Percentiles rank a stretch among this genome's conserved stretches.
Conservation (phyloP, 164 flowering plant species). For the Cinnamomum chago region DNA sequence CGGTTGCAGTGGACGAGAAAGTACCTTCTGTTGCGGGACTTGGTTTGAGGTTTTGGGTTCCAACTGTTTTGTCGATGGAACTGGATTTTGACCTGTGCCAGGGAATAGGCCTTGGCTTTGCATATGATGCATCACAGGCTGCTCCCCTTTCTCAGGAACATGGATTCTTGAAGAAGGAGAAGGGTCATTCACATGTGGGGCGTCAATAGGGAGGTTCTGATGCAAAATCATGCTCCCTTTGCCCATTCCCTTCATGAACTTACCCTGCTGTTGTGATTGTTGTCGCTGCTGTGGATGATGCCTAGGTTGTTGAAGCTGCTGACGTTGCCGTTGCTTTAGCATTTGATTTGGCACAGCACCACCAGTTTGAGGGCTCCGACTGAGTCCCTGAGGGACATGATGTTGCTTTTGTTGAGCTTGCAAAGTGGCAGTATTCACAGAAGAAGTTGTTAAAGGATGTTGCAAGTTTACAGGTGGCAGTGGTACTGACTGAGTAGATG, state of each 20-base stretch:
- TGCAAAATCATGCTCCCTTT: constrained; percentile 56
- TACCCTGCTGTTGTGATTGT: constrained; percentile 51
- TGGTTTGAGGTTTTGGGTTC: constrained; percentile 41
- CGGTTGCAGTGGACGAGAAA: constrained; percentile 33
- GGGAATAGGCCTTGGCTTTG: constrained; percentile 49
- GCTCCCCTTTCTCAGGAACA: constrained; percentile 60
- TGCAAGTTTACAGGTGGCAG: constrained; percentile 32
- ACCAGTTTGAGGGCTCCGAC: constrained; percentile 44
- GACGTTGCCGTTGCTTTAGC: constrained; percentile 59
- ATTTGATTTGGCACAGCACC: constrained; percentile 43
- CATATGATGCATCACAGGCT: constrained; percentile 38
- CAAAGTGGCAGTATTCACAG: constrained; percentile 43
- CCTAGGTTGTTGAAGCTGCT: constrained; percentile 47
- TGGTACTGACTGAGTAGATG: constrained; percentile 38
- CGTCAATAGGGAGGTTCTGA: constrained; percentile 50
- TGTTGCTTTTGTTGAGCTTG: constrained; percentile 61
- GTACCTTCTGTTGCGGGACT: constrained; percentile 46
- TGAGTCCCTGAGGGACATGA: constrained; percentile 44
- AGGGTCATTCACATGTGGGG: constrained; percentile 53
- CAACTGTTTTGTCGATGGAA: constrained; percentile 43
- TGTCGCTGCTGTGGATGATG: constrained; percentile 68
- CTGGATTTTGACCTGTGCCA: constrained; percentile 39
- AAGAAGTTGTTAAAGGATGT: constrained; percentile 23
- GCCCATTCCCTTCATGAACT: constrained; percentile 61
- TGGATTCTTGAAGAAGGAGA: constrained; percentile 41